Conservation (phyloP, 2,329 filamentous ascomycete species). For the Clarireedia paspali region DNA sequence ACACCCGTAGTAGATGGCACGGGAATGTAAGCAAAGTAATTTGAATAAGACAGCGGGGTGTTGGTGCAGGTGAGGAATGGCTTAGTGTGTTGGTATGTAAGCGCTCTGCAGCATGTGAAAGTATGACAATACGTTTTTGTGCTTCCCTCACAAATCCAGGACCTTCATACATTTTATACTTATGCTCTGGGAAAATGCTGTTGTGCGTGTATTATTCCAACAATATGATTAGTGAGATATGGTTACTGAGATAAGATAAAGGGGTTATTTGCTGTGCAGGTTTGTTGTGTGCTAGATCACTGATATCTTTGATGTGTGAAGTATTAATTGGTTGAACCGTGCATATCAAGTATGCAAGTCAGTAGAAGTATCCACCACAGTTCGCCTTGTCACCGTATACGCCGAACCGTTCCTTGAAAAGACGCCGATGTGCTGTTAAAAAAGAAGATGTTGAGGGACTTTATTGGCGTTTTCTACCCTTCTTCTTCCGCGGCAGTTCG, state of each 20-base stretch:
- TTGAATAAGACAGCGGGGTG: background rate
- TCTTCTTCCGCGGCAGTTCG: constrained; percentile 29
- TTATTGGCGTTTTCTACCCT: constrained; percentile 18
- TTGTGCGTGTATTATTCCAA: background rate
- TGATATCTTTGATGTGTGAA: constrained; percentile 7
- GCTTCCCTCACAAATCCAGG: background rate
- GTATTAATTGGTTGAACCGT: constrained; percentile 6
- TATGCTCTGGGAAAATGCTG: background rate
- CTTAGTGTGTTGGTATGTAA: constrained; percentile 4
- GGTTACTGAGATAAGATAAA: constrained; percentile 8
- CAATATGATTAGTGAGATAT: background rate
- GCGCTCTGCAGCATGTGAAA: constrained; percentile 4
- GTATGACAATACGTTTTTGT: background rate
- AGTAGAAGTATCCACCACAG: constrained; percentile 2
- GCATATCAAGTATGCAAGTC: constrained; percentile 8
- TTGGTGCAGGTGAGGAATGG: background rate
- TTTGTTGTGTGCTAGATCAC: background rate
- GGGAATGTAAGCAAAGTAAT: constrained; percentile 4
- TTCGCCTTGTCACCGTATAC: background rate
- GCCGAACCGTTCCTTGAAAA: background rate
- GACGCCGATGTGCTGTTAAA: background rate
- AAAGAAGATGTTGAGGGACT: background rate
- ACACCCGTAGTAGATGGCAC: background rate
- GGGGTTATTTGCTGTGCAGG: background rate
- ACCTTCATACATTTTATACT: background rate